phyloP scores from a whole-genome alignment of 177 flowering plant genomes.

The Vitis hybrid region DNA sequence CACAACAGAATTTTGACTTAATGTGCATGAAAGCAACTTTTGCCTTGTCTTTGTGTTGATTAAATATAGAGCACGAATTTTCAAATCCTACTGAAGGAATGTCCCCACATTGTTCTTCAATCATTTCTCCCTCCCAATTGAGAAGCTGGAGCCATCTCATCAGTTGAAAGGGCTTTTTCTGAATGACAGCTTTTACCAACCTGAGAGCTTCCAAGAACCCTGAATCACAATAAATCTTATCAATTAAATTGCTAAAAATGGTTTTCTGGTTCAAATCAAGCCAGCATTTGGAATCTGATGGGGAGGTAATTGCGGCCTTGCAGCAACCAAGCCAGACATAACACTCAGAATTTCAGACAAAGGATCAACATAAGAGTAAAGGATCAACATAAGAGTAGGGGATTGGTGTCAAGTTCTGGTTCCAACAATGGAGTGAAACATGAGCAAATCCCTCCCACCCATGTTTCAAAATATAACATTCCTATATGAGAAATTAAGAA shows the following conservation, averaged over 20 bases:
- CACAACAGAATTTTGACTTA: conserved; percentile 50
- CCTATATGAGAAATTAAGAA: too few relatives aligned
- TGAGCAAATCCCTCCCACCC: conserved; percentile 85
- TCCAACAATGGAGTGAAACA: conserved; percentile 61
- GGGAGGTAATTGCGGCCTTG: conserved; percentile 18
- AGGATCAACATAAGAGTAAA: conserved; percentile 9
- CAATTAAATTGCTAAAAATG: conserved; percentile 37
- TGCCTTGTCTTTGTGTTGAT: conserved; percentile 23
- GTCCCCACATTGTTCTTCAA: conserved; percentile 13
- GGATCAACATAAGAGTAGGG: conserved; percentile 4
- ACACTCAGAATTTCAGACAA: conserved; percentile 16
- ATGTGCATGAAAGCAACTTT: conserved; percentile 40
- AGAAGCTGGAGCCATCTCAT: conserved; percentile 58
- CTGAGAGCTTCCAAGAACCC: conserved; percentile 36
- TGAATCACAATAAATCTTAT: conserved; percentile 29
- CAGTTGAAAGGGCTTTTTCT: conserved; percentile 37
- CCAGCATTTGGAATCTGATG: conserved; percentile 17
- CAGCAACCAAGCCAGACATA: conserved; percentile 49
- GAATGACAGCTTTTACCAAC: conserved; percentile 29
- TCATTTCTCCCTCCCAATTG: conserved; percentile 16
- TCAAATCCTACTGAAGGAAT: conserved; percentile 16
- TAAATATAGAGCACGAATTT: conserved; percentile 16
- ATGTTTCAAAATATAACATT: neutral
- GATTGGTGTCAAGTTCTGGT: conserved; percentile 21
- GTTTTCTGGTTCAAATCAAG: conserved; percentile 34